These are phyloP conservation scores for Cercospora sesami DNA, from an alignment of 2,329 filamentous ascomycete genomes.

Conservation along the genomic window DNA sequence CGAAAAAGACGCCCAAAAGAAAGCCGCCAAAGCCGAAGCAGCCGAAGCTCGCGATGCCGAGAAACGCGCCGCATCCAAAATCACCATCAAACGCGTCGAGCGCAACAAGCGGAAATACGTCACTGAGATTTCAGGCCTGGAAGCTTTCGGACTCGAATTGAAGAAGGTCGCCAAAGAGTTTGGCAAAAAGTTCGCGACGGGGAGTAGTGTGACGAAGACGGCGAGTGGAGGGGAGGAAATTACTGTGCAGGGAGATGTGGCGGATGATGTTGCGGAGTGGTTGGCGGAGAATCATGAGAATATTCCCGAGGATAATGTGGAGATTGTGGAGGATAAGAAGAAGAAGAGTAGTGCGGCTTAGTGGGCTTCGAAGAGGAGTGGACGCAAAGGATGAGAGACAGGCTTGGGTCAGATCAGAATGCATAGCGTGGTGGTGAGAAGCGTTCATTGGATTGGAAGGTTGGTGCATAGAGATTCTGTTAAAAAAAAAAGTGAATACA, in stretches of 20 bases:
- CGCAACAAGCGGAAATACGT: constrained; percentile 98
- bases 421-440: constrained; percentile 1
- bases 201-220: constrained; percentile 85
- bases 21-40: constrained; percentile 89
- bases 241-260: constrained; percentile 94
- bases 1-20: constrained; percentile 94
- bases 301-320: constrained; percentile 92
- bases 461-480: neutral
- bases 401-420: neutral
- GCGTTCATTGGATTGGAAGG: neutral
- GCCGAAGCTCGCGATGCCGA: constrained; percentile 81
- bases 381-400: neutral
- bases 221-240: constrained; percentile 81
- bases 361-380: neutral
- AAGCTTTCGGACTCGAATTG: constrained; percentile 85
- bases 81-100: constrained; percentile 95
- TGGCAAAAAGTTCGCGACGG: constrained; percentile 98
- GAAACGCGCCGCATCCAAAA: constrained; percentile 75
- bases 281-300: constrained; percentile 83
- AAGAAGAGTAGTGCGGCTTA: constrained; percentile 61
- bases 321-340: constrained; percentile 93
- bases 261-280: constrained; percentile 91
- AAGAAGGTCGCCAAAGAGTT: constrained; percentile 82
- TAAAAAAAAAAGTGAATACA: neutral
- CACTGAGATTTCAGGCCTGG: constrained; percentile 85